These are phyloP conservation scores for Gastrolobium villosum DNA, from an alignment of 306 rosid species.

Conservation along the genomic window DNA sequence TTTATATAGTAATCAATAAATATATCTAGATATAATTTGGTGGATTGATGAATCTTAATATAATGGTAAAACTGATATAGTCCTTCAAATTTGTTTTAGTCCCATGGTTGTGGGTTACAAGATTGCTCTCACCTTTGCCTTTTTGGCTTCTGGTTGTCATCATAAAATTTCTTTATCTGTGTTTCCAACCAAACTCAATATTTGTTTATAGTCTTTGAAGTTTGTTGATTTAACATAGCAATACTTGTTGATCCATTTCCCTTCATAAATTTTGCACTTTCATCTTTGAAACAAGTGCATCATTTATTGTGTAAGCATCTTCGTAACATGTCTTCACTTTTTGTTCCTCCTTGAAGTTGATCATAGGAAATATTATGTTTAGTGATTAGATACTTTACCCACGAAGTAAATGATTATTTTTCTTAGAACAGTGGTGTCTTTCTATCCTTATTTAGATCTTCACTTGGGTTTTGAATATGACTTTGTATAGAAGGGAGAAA, in stretches of 20 bases:
- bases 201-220: conserved; percentile 10
- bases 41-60: conserved; percentile 2
- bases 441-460: neutral
- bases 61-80: neutral
- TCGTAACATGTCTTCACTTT: neutral
- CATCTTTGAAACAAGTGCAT: conserved; percentile 1
- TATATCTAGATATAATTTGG: conserved; percentile 8
- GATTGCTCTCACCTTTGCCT: conserved; percentile 1
- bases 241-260: conserved; percentile 31
- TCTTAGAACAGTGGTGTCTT: neutral
- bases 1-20: neutral
- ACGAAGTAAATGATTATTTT: neutral
- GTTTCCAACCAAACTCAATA: conserved; percentile 26
- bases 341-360: neutral
- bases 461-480: conserved; percentile 8
- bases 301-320: neutral
- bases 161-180: neutral
- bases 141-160: neutral
- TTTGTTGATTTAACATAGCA: neutral
- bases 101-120: neutral
- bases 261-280: conserved; percentile 21
- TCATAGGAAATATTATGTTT: neutral
- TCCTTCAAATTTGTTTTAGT: neutral
- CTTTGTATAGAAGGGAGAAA: conserved; percentile 2
- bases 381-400: neutral